Evolutionary conservation across 2,329 filamentous ascomycete species (phyloP), one percentile per base, ranked within the genome.

Genomic region (Emericellopsis cladophorae): DNA sequence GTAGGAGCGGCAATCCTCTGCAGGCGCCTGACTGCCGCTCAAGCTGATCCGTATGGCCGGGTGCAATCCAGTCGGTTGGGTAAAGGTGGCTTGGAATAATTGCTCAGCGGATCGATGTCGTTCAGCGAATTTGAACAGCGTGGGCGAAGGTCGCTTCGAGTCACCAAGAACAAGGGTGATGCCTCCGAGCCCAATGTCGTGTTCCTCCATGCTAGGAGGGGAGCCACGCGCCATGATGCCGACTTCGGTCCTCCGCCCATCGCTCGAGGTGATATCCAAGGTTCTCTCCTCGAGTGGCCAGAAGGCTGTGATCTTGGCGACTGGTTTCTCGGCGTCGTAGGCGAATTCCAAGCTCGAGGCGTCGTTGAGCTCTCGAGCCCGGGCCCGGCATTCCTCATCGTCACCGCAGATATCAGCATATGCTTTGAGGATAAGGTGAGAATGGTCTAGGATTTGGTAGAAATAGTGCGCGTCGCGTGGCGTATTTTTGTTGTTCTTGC

Each of bases 111-210:
- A 76, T 31, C 70, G 65, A 58, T 95, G 89, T 0, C 88, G 79
- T 3, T 86, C 79, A 2, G 85, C 80, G 48, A 94, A 92, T 35
- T 84, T 78, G 64, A 96, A 95, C 36, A 90, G 66, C 1, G 85
- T 84, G 2, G 84, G 73, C 32, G 82, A 83, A 10, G 85, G 77
- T 32, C 70, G 68, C 51, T 41, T 41, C 5, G 88, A 76, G 51
- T 89, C 75, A 18, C 86, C 85, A 0, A 95, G 62, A 3, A 93
- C 83, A 1, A 79, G 81, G 40, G 95, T 64, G 41, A 88, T 73
- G 3, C 90, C 90, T 5, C 81, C 79, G 32, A 95, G 70, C 31
- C 81, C 82, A 11, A 95, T 61, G 48, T 95, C 85, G 56, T 89
- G 76, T 0, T 75, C 64, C 44, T 86, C 78, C 12, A 75, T 66